phyloP scores from a whole-genome alignment of 2,329 filamentous ascomycete species.

The Lachnellula cervina region DNA sequence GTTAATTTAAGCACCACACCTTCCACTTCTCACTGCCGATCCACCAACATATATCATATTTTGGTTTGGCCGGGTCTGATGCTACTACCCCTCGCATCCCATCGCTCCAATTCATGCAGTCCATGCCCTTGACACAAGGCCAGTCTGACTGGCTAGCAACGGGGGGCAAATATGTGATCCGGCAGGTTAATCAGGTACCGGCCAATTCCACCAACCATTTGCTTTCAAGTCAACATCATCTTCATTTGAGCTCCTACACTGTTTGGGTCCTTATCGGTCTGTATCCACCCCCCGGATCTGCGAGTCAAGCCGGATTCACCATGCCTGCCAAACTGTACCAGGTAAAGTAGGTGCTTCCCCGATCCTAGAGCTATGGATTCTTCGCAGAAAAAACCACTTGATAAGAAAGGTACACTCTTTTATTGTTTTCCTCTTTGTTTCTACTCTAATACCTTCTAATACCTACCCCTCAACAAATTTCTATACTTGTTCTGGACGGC shows the following conservation, averaged over 20 bases:
- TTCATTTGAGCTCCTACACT: neutral
- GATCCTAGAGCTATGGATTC: neutral
- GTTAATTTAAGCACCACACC: constrained; percentile 3
- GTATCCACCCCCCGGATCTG: neutral
- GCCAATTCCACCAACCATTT: neutral
- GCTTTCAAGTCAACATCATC: neutral
- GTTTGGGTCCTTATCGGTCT: neutral
- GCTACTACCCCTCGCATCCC: neutral
- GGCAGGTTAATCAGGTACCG: neutral
- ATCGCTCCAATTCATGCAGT: no score
- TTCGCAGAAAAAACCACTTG: neutral
- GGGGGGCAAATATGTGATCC: neutral
- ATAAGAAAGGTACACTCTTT: constrained; percentile 4
- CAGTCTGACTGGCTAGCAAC: neutral
- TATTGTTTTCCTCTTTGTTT: neutral
- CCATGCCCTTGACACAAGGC: neutral
- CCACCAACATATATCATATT: neutral
- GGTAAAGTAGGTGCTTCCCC: constrained; percentile 4
- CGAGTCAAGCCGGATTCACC: neutral
- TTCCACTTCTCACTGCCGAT: neutral
- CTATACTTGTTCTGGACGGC: neutral
- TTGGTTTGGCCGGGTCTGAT: neutral
- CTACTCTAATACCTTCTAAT: neutral
- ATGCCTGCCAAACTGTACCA: constrained; percentile 1
- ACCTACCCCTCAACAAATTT: neutral